These are phyloP conservation scores for Hypoxylon sp. DNA, from an alignment of 2,329 filamentous ascomycete species.

Conservation along the genomic window DNA sequence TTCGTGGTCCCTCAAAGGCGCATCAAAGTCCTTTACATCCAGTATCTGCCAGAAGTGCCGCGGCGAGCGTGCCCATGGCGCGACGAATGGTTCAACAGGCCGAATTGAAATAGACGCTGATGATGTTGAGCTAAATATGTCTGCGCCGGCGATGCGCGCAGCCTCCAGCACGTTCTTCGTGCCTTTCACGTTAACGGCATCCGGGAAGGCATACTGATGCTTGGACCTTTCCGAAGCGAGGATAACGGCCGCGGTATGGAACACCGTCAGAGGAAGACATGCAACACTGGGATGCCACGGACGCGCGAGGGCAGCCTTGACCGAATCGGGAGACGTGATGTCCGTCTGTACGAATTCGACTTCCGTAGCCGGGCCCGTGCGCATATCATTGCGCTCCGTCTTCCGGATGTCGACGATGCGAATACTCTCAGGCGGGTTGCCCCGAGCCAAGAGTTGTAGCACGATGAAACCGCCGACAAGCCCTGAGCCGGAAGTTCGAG, in stretches of 20 bases:
- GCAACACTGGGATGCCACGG: slow-evolving; percentile 62
- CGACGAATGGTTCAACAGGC: slow-evolving; percentile 49
- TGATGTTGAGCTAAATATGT: slow-evolving; percentile 67
- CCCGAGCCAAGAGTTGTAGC: slow-evolving; percentile 66
- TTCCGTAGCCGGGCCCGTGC: slow-evolving; percentile 52
- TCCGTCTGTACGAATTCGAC: slow-evolving; percentile 65
- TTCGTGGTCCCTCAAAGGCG: slow-evolving; percentile 57
- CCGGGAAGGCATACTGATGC: slow-evolving; percentile 61
- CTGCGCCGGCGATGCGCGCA: slow-evolving; percentile 62
- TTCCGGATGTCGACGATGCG: slow-evolving; percentile 67
- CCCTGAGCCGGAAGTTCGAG: slow-evolving; percentile 54
- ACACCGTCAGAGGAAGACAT: slow-evolving; percentile 67
- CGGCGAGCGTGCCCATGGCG: slow-evolving; percentile 61
- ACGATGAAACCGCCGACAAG: slow-evolving; percentile 70
- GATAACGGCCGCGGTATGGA: slow-evolving; percentile 70
- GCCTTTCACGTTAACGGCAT: slow-evolving; percentile 66
- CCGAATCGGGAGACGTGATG: slow-evolving; percentile 63
- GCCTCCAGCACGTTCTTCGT: slow-evolving; percentile 65
- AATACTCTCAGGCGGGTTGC: slow-evolving; percentile 65
- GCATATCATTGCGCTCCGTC: slow-evolving; percentile 61
- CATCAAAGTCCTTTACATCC: slow-evolving; percentile 61
- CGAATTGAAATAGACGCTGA: slow-evolving; percentile 62
- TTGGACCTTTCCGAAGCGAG: slow-evolving; percentile 64
- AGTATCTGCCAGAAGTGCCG: slow-evolving; percentile 61
- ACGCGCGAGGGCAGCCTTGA: slow-evolving; percentile 62